Conservation (phyloP, 148 eudicot genomes). For the Silene conica region DNA sequence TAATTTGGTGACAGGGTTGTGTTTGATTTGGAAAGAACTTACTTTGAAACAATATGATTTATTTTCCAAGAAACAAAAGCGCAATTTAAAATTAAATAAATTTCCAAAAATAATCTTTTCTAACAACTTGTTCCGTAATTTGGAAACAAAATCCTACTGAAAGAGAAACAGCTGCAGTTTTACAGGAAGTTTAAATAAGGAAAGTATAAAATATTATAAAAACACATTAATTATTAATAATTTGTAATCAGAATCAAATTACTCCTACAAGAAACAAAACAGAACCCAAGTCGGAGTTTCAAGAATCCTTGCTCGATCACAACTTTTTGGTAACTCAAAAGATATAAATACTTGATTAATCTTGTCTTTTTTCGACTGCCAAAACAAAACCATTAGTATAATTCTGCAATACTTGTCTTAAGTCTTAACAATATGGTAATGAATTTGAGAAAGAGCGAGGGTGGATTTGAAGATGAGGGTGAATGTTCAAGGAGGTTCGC, state of each 20-base stretch:
- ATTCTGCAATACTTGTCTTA: too few species aligned
- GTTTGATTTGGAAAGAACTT: neutral
- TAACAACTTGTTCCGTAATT: neutral
- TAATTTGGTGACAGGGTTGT: neutral
- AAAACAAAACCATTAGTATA: too few species aligned
- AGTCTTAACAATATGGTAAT: too few species aligned
- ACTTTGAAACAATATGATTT: too few species aligned
- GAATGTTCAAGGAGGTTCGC: neutral
- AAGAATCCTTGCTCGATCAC: neutral
- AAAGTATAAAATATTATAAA: neutral
- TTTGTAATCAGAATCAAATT: neutral
- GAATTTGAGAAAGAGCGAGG: too few species aligned
- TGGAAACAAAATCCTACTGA: neutral
- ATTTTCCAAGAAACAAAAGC: too few species aligned
- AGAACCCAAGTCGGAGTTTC: neutral
- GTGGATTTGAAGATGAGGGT: neutral
- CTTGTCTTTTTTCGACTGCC: neutral
- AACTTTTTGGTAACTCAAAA: too few species aligned
- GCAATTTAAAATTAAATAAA: too few species aligned
- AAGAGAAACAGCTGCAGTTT: neutral
- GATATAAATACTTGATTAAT: neutral
- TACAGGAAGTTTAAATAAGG: neutral
- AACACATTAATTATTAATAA: too few species aligned
- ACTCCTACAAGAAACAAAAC: neutral
- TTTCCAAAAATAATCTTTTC: neutral